A percentile compares a stretch with the other conserved stretches of the same genome.
These are phyloP conservation scores for Trametes cubensis DNA, from an alignment of 768 basidiomycete genomes.

Conservation along the genomic window DNA sequence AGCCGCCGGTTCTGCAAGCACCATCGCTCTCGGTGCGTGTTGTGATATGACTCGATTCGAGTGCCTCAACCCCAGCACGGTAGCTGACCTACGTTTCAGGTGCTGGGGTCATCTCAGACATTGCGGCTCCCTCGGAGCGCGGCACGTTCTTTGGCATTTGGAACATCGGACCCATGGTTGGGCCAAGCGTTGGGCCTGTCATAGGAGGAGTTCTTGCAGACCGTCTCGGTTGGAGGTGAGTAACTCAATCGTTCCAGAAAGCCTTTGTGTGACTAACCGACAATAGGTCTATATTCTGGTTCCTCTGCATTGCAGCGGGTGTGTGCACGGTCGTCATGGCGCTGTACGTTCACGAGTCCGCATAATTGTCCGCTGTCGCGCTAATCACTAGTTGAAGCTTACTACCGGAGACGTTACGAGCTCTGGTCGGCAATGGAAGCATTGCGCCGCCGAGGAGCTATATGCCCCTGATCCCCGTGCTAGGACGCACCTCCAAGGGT, in stretches of 20 bases:
- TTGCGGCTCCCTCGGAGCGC: constrained; percentile 70
- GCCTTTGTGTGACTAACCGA: background rate
- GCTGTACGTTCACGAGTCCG: constrained; percentile 28
- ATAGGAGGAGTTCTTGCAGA: constrained; percentile 49
- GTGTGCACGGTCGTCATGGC: constrained; percentile 40
- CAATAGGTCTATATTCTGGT: constrained; percentile 47
- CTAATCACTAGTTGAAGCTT: constrained; percentile 31
- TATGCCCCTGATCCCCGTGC: constrained; percentile 37
- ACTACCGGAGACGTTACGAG: constrained; percentile 52
- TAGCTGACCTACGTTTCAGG: constrained; percentile 38
- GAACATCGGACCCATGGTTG: constrained; percentile 63
- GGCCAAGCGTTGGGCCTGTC: constrained; percentile 44
- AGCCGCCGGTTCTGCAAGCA: constrained; percentile 78
- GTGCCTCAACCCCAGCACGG: background rate
- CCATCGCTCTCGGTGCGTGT: constrained; percentile 70
- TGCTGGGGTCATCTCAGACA: constrained; percentile 79
- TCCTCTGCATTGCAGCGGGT: constrained; percentile 40
- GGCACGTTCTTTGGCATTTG: constrained; percentile 76
- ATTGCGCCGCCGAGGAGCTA: constrained; percentile 38
- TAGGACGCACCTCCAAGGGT: constrained; percentile 24
- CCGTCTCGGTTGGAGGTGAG: constrained; percentile 37
- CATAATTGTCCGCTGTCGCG: background rate
- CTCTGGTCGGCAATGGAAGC: constrained; percentile 46
- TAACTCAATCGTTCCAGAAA: background rate
- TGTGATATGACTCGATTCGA: background rate